Conservation (phyloP, 2,329 filamentous ascomycete species). For the Cryphonectria parasitica region DNA sequence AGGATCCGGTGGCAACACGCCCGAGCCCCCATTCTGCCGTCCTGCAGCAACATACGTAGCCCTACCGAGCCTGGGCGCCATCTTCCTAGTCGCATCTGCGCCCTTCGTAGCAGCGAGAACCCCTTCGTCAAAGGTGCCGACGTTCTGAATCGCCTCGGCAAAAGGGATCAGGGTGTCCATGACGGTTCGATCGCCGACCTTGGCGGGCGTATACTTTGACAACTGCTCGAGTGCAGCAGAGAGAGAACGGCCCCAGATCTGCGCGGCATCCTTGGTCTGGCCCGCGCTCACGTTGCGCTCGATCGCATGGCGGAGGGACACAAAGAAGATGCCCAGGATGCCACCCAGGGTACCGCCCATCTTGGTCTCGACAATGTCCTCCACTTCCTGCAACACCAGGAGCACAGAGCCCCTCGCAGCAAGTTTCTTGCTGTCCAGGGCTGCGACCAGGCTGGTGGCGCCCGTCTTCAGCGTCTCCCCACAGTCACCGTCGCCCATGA, state of each 20-base stretch:
- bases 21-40: slow-evolving; percentile 37
- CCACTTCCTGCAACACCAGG: slow-evolving; percentile 51
- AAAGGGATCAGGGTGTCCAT: slow-evolving; percentile 63
- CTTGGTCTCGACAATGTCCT: slow-evolving; percentile 59
- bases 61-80: slow-evolving; percentile 67
- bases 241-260: slow-evolving; percentile 50
- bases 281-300: slow-evolving; percentile 31
- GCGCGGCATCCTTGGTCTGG: slow-evolving; percentile 37
- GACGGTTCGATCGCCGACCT: slow-evolving; percentile 59
- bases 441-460: slow-evolving; percentile 52
- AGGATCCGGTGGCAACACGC: slow-evolving; percentile 64
- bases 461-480: slow-evolving; percentile 64
- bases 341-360: slow-evolving; percentile 59
- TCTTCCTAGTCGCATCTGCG: slow-evolving; percentile 64
- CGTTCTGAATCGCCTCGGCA: slow-evolving; percentile 49
- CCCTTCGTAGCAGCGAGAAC: slow-evolving; percentile 63
- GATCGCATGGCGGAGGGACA: slow-evolving; percentile 49
- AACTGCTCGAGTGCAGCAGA: slow-evolving; percentile 50
- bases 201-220: slow-evolving; percentile 57
- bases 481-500: slow-evolving; percentile 61
- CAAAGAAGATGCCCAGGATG: slow-evolving; percentile 59
- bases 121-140: slow-evolving; percentile 55
- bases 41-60: slow-evolving; percentile 69
- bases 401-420: slow-evolving; percentile 51
- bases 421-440: slow-evolving; percentile 43